Conservation (phyloP, 164 flowering plant species). For the Malania oleifera region DNA sequence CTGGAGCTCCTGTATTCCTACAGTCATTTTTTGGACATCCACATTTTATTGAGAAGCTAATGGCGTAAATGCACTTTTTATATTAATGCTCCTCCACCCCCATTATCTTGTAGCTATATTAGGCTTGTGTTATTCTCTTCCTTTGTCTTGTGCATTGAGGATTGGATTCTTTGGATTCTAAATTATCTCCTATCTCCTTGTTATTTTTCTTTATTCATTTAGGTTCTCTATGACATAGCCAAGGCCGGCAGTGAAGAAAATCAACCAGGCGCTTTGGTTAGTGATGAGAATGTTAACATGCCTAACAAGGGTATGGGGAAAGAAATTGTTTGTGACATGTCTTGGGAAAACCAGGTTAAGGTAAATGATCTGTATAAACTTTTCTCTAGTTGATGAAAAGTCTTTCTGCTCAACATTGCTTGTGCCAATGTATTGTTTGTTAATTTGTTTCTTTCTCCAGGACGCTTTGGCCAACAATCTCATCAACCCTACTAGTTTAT, state of each 20-base stretch:
- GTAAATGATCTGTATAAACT: background rate
- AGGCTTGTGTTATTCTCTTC: background rate
- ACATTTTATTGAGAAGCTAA: no score
- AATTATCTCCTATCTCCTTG: background rate
- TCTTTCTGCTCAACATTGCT: background rate
- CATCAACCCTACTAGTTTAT: slow-evolving; percentile 9
- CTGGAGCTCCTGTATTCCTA: no score
- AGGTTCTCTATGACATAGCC: background rate
- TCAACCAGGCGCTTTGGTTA: background rate
- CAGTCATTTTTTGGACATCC: no score
- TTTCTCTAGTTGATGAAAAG: background rate
- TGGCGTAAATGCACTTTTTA: no score
- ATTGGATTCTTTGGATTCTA: no score
- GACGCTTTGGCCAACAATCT: slow-evolving; percentile 15
- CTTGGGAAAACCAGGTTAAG: background rate
- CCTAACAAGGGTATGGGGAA: slow-evolving; percentile 7
- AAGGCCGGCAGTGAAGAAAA: slow-evolving; percentile 3
- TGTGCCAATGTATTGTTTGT: background rate
- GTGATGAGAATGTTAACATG: background rate
- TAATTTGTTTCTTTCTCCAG: slow-evolving; percentile 12
- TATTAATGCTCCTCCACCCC: no score
- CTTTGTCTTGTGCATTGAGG: no score
- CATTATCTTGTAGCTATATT: no score
- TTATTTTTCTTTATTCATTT: no score
- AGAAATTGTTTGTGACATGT: background rate